Percentiles rank a stretch among this genome's conserved stretches.
These are phyloP conservation scores for Copromyces sp. DNA, from an alignment of 495 filamentous ascomycete species.

Conservation along the genomic window DNA sequence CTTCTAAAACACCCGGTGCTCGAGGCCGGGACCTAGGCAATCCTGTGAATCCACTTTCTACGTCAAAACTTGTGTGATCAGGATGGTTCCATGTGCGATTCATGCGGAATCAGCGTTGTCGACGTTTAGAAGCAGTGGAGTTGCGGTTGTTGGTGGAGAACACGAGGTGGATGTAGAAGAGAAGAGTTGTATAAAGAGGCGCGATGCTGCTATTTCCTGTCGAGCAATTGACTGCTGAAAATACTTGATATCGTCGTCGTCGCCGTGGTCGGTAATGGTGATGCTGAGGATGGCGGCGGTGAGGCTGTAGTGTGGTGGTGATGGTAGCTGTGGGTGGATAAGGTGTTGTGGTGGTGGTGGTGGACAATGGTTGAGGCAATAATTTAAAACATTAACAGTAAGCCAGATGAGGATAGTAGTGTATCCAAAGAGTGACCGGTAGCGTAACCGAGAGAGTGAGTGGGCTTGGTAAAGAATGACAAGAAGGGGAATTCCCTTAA, in stretches of 20 bases:
- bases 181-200: background rate
- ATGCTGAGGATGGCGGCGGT: background rate
- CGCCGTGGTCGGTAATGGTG: background rate
- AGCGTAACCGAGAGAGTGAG: background rate
- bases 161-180: background rate
- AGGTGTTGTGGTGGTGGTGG: background rate
- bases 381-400: background rate
- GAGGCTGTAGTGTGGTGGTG: background rate
- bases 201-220: background rate
- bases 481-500: background rate
- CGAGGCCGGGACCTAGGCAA: constrained; percentile 17
- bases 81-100: constrained; percentile 22
- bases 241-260: background rate
- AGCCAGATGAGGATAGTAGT: background rate
- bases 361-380: background rate
- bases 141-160: background rate
- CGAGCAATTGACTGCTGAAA: background rate
- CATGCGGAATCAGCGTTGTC: constrained; percentile 14
- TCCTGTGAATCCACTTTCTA: constrained; percentile 18
- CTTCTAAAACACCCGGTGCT: constrained; percentile 16
- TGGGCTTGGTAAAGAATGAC: background rate
- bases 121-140: background rate
- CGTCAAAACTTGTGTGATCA: constrained; percentile 19
- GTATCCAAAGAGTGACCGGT: background rate
- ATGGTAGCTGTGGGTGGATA: background rate